Evolutionary conservation across 768 basidiomycete species (phyloP).

Genomic region (Boletales sp.): DNA sequence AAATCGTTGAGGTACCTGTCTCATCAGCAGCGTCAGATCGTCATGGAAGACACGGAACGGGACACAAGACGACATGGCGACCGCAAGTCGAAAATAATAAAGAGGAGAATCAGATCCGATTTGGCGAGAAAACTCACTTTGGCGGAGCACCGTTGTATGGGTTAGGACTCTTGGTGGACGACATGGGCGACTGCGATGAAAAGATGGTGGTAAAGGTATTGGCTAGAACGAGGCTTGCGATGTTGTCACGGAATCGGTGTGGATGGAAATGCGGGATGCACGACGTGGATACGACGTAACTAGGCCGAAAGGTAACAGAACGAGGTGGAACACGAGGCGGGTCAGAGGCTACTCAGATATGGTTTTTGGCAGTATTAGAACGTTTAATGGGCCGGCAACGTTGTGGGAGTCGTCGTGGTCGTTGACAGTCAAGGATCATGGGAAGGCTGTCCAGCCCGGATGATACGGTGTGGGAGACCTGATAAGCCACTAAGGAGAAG

Average conservation of each 20-base stretch:
- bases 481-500: background rate
- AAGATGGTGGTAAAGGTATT: background rate
- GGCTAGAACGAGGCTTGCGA: conserved; percentile 1
- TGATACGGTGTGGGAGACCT: conserved; percentile 4
- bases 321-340: conserved; percentile 22
- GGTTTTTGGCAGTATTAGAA: background rate
- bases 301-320: conserved; percentile 7
- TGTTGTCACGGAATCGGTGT: conserved; percentile 1
- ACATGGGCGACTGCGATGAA: conserved; percentile 21
- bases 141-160: conserved; percentile 32
- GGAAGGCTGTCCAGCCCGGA: background rate
- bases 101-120: background rate
- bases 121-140: conserved; percentile 24
- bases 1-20: conserved; percentile 55
- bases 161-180: conserved; percentile 31
- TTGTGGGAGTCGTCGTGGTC: background rate
- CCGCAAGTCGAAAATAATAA: background rate
- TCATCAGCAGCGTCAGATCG: background rate
- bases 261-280: background rate
- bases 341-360: background rate
- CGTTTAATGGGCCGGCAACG: conserved; percentile 1
- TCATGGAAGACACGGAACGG: too few relatives aligned
- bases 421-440: background rate
- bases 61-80: background rate
- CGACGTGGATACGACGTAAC: conserved; percentile 5